Conservation (phyloP, 768 basidiomycete genomes). For the Leccinum subgranulosum region DNA sequence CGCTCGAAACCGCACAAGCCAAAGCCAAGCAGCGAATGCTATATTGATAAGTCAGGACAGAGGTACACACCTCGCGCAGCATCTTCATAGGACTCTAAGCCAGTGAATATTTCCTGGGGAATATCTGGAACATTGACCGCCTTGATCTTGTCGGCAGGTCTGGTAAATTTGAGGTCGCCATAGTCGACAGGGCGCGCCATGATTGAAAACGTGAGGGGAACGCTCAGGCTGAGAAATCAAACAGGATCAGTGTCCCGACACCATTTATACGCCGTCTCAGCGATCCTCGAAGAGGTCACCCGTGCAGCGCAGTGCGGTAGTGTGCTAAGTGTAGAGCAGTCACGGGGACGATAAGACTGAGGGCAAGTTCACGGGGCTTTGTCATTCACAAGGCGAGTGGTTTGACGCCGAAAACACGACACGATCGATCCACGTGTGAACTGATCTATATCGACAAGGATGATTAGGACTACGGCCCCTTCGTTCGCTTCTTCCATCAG, state of each 20-base stretch:
- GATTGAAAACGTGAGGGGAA: not conserved
- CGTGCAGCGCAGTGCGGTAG: not conserved
- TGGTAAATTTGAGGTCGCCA: constrained; percentile 32
- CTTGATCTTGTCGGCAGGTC: constrained; percentile 38
- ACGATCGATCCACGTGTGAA: not conserved
- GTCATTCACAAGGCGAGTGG: not conserved
- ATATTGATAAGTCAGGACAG: not conserved
- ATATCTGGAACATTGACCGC: constrained; percentile 34
- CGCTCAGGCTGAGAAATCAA: not conserved
- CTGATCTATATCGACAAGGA: constrained; percentile 5
- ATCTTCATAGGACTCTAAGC: constrained; percentile 39
- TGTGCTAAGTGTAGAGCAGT: not conserved
- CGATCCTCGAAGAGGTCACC: not conserved
- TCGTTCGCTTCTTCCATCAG: not conserved
- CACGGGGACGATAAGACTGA: constrained; percentile 8
- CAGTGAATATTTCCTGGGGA: constrained; percentile 33
- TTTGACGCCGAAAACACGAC: constrained; percentile 1
- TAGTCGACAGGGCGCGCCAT: constrained; percentile 29
- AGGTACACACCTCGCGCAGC: constrained; percentile 30
- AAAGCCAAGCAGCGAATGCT: constrained; percentile 23
- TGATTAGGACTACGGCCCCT: not conserved
- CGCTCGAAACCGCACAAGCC: constrained; percentile 27
- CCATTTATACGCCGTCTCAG: constrained; percentile 4
- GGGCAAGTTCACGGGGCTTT: not conserved
- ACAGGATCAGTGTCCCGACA: not conserved